Conservation (phyloP, 306 rosid species). For the Crotalaria pallida region DNA sequence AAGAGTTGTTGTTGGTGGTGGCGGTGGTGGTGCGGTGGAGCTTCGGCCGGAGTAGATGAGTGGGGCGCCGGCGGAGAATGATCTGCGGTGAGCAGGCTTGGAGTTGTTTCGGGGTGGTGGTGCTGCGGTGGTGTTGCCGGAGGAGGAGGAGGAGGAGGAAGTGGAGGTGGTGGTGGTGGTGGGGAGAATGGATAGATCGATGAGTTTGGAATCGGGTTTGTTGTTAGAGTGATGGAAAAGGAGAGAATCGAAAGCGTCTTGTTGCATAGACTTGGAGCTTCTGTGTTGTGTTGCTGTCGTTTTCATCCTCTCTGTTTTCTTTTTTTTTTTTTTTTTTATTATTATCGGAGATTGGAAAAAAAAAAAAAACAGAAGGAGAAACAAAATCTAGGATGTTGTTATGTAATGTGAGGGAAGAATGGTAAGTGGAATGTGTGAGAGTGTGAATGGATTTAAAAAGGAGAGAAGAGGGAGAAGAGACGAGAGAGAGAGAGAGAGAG, state of each 20-base stretch:
- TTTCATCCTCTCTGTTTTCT: background rate
- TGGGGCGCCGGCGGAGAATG: slow-evolving; percentile 75
- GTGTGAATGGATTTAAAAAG: background rate
- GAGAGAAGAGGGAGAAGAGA: background rate
- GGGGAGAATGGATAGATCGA: slow-evolving; percentile 57
- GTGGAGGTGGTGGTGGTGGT: background rate
- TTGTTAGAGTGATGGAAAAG: slow-evolving; percentile 37
- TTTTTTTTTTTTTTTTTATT: background rate
- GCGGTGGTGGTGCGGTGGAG: background rate
- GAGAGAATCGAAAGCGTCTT: slow-evolving; percentile 49
- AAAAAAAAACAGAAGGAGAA: background rate
- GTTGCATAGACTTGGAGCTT: slow-evolving; percentile 55
- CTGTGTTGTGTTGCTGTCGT: background rate
- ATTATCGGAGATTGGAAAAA: background rate
- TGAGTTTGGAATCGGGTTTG: slow-evolving; percentile 63
- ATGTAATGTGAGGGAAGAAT: background rate
- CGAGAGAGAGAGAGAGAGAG: background rate
- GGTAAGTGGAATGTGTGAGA: background rate
- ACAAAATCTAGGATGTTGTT: background rate
- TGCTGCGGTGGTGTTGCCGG: slow-evolving; percentile 15
- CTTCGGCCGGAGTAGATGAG: slow-evolving; percentile 64
- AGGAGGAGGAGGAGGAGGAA: background rate
- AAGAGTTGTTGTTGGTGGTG: slow-evolving; percentile 41
- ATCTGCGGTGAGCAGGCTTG: slow-evolving; percentile 73
- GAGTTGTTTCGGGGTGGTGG: slow-evolving; percentile 22